phyloP scores from a whole-genome alignment of 2,329 filamentous ascomycete species.

The Trichoderma oligosporum region DNA sequence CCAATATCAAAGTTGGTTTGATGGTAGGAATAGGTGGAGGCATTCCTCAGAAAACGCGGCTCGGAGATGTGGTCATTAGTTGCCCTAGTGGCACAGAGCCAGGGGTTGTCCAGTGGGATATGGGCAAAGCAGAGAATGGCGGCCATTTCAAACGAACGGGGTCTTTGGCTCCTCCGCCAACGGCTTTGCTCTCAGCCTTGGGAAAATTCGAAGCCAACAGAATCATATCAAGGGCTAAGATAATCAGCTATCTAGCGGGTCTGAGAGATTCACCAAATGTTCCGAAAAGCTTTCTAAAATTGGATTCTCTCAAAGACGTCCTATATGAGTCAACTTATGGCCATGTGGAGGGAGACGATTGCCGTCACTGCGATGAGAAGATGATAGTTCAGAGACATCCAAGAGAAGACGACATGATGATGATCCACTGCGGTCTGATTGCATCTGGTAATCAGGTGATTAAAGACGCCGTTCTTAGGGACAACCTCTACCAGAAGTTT shows the following conservation, averaged over 20 bases:
- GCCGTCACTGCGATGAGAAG: background rate
- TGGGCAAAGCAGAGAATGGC: conserved; percentile 11
- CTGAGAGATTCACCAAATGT: background rate
- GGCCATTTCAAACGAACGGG: conserved; percentile 2
- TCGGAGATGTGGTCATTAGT: conserved; percentile 25
- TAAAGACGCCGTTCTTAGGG: conserved; percentile 32
- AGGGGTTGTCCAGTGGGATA: conserved; percentile 21
- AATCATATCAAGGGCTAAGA: background rate
- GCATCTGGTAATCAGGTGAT: conserved; percentile 37
- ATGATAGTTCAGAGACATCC: background rate
- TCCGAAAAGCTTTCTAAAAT: background rate
- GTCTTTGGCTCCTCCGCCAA: conserved; percentile 2
- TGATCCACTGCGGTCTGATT: conserved; percentile 25
- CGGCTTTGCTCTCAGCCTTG: conserved; percentile 5
- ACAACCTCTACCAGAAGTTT: conserved; percentile 26
- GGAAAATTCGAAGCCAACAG: conserved; percentile 3
- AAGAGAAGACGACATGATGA: background rate
- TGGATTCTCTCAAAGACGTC: background rate
- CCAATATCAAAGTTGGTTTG: conserved; percentile 23
- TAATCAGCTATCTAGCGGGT: background rate
- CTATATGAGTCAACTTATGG: background rate
- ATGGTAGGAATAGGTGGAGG: conserved; percentile 27
- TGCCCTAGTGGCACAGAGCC: conserved; percentile 1
- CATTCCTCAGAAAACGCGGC: conserved; percentile 20
- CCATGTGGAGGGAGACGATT: background rate